Base-by-base conservation (phyloP, 306 rosid genomes). In the Fragaria vesca region DNA sequence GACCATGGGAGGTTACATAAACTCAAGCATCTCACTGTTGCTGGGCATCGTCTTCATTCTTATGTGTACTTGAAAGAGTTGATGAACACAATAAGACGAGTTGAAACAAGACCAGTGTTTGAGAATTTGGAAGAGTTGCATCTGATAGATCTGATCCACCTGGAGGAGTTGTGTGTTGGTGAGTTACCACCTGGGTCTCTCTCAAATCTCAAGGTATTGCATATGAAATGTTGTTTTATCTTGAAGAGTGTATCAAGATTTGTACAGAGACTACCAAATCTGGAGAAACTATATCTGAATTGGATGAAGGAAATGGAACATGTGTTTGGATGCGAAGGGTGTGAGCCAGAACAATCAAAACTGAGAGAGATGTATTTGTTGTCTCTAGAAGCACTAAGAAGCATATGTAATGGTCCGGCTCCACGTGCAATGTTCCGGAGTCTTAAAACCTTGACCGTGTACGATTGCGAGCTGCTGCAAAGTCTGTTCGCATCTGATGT, bases 191-290 rank as follows among this genome's bases (percentile, higher is more conserved):
- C 3, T 61, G 8, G 67, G 40, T 61, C 38, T 28, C 38, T 61
- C 0, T 4, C 0, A 1, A 28, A 61, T 61, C 20, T 61, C 9
- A 61, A 28, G 38, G 2, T 28, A 1, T 28, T 26, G 3, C 0
- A 12, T 0, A 0, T 61, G 3, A 0, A 0, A 1, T 0, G 0
- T 24, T 61, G n/a, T 24, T 0, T 0, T 5, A 26, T 0, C 30
- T 43, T 68, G 62, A 24, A 0, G 28, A 66, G 43, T 8, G 17
- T 74, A 30, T 57, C 83, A 21, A 45, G 28, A 11, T 4, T 74
- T 62, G 34, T 78, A 11, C 66, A 71, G 20, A 45, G 50, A 3
- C 2, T 71, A 9, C 32, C 51, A 1, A 30, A 30, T 30, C 32
- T 30, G 32, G 32, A 30, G 32, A 30, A 2, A 30, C 32, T 30